Conservation (phyloP, 2,329 filamentous ascomycete genomes). For the Chrysoporthe austroafricana region DNA sequence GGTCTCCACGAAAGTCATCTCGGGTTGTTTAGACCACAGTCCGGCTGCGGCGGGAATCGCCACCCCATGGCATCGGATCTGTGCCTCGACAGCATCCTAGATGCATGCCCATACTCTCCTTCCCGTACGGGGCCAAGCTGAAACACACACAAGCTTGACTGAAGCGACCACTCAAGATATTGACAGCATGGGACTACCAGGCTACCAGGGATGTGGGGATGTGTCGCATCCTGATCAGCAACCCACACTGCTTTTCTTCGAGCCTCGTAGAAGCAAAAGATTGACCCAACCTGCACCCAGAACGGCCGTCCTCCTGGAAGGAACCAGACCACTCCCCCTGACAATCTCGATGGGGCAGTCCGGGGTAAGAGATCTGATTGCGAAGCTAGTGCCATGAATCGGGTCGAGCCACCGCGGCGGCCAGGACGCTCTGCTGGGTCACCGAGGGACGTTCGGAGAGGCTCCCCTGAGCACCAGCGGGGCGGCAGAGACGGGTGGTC, state of each 20-base stretch:
- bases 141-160: slow-evolving; percentile 24
- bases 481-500: slow-evolving; percentile 16
- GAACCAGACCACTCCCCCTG: slow-evolving; percentile 24
- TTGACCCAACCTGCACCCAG: slow-evolving; percentile 15
- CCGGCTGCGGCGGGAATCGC: neutral
- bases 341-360: slow-evolving; percentile 27
- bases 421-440: slow-evolving; percentile 20
- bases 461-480: slow-evolving; percentile 12
- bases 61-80: neutral
- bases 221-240: slow-evolving; percentile 19
- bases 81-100: neutral
- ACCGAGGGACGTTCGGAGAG: slow-evolving; percentile 21
- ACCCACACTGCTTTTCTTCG: neutral
- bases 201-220: slow-evolving; percentile 16
- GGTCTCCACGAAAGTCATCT: slow-evolving; percentile 10
- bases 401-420: slow-evolving; percentile 13
- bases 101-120: slow-evolving; percentile 6
- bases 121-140: slow-evolving; percentile 10
- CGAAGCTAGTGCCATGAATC: slow-evolving; percentile 15
- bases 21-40: neutral
- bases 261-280: slow-evolving; percentile 9
- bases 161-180: slow-evolving; percentile 9
- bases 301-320: slow-evolving; percentile 23
- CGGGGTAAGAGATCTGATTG: slow-evolving; percentile 26
- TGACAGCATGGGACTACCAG: slow-evolving; percentile 15